Percentiles rank a stretch among this genome's conserved stretches.
Evolutionary conservation across 225 moss, liverwort and hornwort genomes (phyloP).

Genomic region (Sphagnum contortum): DNA sequence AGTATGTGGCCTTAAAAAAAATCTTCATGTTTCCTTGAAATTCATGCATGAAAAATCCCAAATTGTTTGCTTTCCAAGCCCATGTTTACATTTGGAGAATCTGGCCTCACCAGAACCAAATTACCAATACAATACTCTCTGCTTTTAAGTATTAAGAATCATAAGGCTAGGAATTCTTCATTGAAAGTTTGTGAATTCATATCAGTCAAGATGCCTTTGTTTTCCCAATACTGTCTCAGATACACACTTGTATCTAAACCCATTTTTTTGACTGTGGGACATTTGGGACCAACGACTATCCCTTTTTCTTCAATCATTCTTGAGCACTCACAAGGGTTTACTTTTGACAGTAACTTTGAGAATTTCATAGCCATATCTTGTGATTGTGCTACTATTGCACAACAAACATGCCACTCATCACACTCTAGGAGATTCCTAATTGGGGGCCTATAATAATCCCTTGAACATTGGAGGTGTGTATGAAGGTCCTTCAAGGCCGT

Average conservation of each 20-base stretch:
- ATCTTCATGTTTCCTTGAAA: background rate
- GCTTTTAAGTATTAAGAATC: background rate
- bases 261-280: background rate
- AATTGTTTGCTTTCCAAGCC: background rate
- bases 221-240: background rate
- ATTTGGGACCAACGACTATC: background rate
- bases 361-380: background rate
- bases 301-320: slow-evolving; percentile 5
- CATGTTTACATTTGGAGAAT: background rate
- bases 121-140: background rate
- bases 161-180: background rate
- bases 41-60: background rate
- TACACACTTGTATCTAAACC: background rate
- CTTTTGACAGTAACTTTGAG: background rate
- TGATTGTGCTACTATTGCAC: background rate
- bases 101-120: background rate
- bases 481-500: background rate
- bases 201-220: background rate
- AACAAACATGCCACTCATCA: background rate
- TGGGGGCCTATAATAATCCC: background rate
- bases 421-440: background rate
- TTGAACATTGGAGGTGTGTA: background rate
- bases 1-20: background rate
- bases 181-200: background rate
- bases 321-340: background rate